These are phyloP conservation scores for Aspergillus nanangensis DNA, from an alignment of 495 filamentous ascomycete species.

Conservation along the genomic window DNA sequence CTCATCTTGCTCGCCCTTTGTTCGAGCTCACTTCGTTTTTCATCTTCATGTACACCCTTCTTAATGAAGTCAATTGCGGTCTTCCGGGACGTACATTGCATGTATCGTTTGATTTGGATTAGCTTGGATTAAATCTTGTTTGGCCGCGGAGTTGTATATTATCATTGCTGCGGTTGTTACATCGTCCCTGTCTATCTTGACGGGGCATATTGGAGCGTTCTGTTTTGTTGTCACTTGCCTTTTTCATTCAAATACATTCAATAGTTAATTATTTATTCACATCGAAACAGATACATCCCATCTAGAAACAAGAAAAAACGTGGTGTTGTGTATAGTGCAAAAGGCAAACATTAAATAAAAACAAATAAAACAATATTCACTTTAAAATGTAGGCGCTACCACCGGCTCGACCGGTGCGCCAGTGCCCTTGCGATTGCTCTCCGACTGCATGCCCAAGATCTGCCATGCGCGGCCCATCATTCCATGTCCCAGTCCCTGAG, in stretches of 20 bases:
- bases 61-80: constrained; percentile 1
- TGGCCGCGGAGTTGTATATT: constrained; percentile 9
- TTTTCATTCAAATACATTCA: constrained; percentile 4
- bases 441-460: constrained; percentile 40
- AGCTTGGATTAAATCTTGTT: neutral
- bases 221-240: neutral
- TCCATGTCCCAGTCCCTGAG: constrained; percentile 34
- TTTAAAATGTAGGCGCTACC: constrained; percentile 8
- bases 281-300: no score
- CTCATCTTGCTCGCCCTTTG: neutral
- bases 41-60: neutral
- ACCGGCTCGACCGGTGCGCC: constrained; percentile 10
- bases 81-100: constrained; percentile 6
- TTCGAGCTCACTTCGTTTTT: neutral
- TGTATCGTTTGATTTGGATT: constrained; percentile 2
- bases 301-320: no score
- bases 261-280: constrained; percentile 11
- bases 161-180: no score
- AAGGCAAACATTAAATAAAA: no score
- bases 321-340: no score
- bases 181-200: no score
- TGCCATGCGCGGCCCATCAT: constrained; percentile 46
- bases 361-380: no score
- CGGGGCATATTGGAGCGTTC: no score
- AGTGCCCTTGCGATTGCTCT: constrained; percentile 21